phyloP scores from a whole-genome alignment of 805 yeast species.

The Lipomyces oligophaga region DNA sequence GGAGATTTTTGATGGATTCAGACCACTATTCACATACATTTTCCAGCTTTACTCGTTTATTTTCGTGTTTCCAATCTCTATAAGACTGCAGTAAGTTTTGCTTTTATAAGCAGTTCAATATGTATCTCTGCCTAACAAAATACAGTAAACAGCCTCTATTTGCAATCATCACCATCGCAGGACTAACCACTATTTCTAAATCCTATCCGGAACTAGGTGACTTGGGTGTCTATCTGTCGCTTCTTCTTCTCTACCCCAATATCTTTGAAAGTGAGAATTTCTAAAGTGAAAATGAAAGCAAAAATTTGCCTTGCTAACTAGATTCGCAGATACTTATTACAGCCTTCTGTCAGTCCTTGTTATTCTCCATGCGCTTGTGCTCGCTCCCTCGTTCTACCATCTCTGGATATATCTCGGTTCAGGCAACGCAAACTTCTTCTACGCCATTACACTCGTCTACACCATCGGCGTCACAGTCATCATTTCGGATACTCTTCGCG shows the following conservation, averaged over 20 bases:
- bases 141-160: constrained; percentile 54
- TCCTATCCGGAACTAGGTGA: constrained; percentile 87
- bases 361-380: constrained; percentile 53
- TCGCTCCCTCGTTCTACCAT: constrained; percentile 86
- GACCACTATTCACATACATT: constrained; percentile 74
- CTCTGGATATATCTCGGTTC: constrained; percentile 92
- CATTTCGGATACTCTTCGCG: constrained; percentile 78
- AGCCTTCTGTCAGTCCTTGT: constrained; percentile 50
- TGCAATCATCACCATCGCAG: constrained; percentile 48
- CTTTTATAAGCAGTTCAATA: not conserved
- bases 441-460: constrained; percentile 84
- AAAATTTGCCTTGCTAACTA: constrained; percentile 18
- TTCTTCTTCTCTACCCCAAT: constrained; percentile 49
- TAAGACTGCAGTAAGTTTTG: constrained; percentile 52
- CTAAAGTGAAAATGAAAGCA: too few species aligned
- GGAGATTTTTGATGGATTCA: constrained; percentile 88
- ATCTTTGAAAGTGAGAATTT: constrained; percentile 34
- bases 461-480: constrained; percentile 65
- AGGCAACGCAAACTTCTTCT: constrained; percentile 94
- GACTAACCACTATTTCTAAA: constrained; percentile 61
- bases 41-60: constrained; percentile 71
- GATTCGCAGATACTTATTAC: constrained; percentile 40
- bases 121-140: not conserved
- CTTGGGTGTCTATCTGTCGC: constrained; percentile 50
- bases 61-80: constrained; percentile 68